A percentile compares a stretch with the other conserved stretches of the same genome.
Conservation (phyloP, 2,329 filamentous ascomycete genomes). For the Colletotrichum cordylinicola region DNA sequence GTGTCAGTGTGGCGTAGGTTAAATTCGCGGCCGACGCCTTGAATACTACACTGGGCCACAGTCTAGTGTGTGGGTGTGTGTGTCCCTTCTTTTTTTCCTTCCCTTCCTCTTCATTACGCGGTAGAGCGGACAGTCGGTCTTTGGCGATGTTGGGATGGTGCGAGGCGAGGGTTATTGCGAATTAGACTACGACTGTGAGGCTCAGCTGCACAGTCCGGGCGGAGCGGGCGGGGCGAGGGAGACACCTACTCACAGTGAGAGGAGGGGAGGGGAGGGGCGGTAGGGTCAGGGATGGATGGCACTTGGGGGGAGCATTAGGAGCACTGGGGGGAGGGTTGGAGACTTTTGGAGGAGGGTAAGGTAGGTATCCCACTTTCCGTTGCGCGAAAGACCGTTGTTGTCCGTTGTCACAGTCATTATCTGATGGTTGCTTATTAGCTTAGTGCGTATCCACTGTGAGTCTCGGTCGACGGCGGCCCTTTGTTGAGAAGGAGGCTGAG, state of each 20-base stretch:
- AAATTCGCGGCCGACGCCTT: neutral
- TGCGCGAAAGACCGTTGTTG: neutral
- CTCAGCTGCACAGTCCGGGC: conserved; percentile 8
- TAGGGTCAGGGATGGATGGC: neutral
- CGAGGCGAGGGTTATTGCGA: neutral
- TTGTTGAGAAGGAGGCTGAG: neutral
- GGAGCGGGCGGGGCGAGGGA: conserved; percentile 2
- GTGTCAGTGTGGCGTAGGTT: conserved; percentile 19
- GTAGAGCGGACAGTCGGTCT: neutral
- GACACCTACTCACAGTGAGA: neutral
- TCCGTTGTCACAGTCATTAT: neutral
- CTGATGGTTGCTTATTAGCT: neutral
- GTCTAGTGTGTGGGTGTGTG: neutral
- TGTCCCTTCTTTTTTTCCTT: neutral
- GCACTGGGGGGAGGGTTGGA: neutral
- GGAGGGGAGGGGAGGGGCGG: neutral
- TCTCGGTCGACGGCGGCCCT: neutral
- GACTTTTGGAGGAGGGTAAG: neutral
- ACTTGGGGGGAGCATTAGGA: neutral
- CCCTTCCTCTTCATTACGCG: neutral
- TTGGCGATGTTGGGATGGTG: neutral
- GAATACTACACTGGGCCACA: neutral
- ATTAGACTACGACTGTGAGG: conserved; percentile 1
- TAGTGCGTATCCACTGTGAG: neutral
- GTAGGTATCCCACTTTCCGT: neutral